Evolutionary conservation across 306 rosid genomes (phyloP), one percentile per base, ranked within the genome.

Genomic region (Prinsepia uniflora): DNA sequence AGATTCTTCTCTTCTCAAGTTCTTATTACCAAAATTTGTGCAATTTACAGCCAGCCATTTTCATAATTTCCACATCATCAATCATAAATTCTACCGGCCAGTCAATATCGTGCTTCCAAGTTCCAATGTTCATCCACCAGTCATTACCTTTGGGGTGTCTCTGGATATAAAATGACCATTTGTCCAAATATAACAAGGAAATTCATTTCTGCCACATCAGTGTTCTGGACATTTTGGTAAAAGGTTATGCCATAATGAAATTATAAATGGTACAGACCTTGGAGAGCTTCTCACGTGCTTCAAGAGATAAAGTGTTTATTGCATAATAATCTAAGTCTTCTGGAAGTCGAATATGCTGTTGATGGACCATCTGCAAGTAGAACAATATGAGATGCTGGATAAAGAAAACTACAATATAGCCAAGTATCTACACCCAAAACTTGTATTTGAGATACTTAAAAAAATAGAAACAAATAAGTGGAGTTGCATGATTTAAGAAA

Each of bases 261-360:
- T 10, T 43, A 60, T 7, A 47, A 12, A 71, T 46, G 17, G 18
- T 48, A 81, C 86, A 67, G 64, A 94, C 98, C 97, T 94, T 94
- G 39, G 98, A 83, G 74, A 90, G 85, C 75, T 94, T 90, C 77
- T 94, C 98, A 0, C 97, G 96, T 45, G 98, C 87, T 83, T 94
- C 98, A 73, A 71, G 86, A 50, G 92, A 94, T 86, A 94, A 76
- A 42, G 91, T 89, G 68, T 90, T 89, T 91, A 94, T 89, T 50
- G 96, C 79, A 67, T 84, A 45, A 81, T 88, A 94, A 83, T 94
- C 92, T 83, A 94, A 75, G 84, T 85, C 94, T 65, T 84, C 97
- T 24, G 98, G 91, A 76, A 94, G 93, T 48, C 75, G 85, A 82
- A 79, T 90, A 77, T 94, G 98, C 46, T 94, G 97, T 81, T 88